phyloP scores from a whole-genome alignment of 2,329 filamentous ascomycete genomes.

The Talaromyces sp. region DNA sequence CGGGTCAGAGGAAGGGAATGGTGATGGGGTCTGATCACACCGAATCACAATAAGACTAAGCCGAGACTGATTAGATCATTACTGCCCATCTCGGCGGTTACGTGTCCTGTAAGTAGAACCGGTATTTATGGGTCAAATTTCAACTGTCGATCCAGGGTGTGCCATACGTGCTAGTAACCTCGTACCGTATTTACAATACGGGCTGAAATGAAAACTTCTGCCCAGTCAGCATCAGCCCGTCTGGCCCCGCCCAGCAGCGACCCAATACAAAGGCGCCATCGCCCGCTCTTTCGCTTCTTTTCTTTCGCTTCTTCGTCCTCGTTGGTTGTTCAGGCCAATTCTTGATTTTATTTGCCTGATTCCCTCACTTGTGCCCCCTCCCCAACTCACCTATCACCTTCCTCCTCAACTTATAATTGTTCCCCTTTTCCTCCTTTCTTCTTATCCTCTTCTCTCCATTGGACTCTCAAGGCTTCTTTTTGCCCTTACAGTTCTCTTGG shows the following conservation, averaged over 20 bases:
- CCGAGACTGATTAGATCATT: neutral
- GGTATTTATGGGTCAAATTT: neutral
- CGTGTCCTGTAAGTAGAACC: neutral
- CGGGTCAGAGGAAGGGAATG: neutral
- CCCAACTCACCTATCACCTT: slow-evolving; percentile 6
- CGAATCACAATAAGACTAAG: slow-evolving; percentile 2
- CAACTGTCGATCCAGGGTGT: neutral
- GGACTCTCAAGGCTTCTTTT: slow-evolving; percentile 12
- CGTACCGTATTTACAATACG: neutral
- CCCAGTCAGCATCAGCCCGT: slow-evolving; percentile 21
- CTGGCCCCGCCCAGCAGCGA: slow-evolving; percentile 20
- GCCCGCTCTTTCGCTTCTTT: slow-evolving; percentile 33
- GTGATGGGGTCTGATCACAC: slow-evolving; percentile 4
- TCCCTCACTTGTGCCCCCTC: neutral
- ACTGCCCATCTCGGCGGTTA: neutral
- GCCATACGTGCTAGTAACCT: neutral
- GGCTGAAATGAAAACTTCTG: slow-evolving; percentile 15
- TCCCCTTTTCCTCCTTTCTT: neutral
- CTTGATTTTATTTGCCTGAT: slow-evolving; percentile 5
- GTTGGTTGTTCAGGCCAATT: slow-evolving; percentile 34
- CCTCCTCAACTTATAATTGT: slow-evolving; percentile 10
- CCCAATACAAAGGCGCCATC: slow-evolving; percentile 43
- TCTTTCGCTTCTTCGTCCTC: slow-evolving; percentile 41
- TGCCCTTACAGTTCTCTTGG: slow-evolving; percentile 19
- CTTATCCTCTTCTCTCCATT: slow-evolving; percentile 14